Evolutionary conservation across 192 early-diverging fungal genomes (phyloP).

Genomic region (Coemansia sp.): DNA sequence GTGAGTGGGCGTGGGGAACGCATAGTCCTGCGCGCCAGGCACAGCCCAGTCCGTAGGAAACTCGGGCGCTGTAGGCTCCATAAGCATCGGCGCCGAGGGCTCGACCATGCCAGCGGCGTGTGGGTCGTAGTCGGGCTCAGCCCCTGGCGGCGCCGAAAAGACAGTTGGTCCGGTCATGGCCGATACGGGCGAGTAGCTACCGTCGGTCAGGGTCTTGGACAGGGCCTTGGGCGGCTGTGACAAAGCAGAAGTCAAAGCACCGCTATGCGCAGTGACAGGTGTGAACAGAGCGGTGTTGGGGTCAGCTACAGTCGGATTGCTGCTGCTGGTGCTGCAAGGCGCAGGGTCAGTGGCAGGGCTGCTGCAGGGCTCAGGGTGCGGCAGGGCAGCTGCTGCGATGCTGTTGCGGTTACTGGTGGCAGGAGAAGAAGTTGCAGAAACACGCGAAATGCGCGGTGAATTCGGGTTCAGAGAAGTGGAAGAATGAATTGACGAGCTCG

Average conservation of each 20-base stretch:
- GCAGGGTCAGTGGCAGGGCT: neutral
- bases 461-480: neutral
- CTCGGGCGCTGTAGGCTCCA: slow-evolving; percentile 49
- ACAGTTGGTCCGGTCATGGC: slow-evolving; percentile 21
- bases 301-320: neutral
- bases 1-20: slow-evolving; percentile 37
- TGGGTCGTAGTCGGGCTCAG: slow-evolving; percentile 5
- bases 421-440: neutral
- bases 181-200: slow-evolving; percentile 17
- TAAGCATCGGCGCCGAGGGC: slow-evolving; percentile 47
- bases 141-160: slow-evolving; percentile 40
- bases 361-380: neutral
- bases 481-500: slow-evolving; percentile 8
- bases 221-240: slow-evolving; percentile 2
- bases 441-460: slow-evolving; percentile 3
- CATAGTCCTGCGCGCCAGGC: slow-evolving; percentile 12
- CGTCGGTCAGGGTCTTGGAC: neutral
- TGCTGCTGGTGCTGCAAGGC: neutral
- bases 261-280: slow-evolving; percentile 7
- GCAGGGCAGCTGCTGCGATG: neutral
- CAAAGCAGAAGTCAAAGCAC: neutral
- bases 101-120: slow-evolving; percentile 25
- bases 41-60: slow-evolving; percentile 33
- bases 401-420: slow-evolving; percentile 6
- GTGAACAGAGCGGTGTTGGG: slow-evolving; percentile 7